Evolutionary conservation across 371 early-diverging fungal species (phyloP).

Genomic region (Apophysomyces variabilis): DNA sequence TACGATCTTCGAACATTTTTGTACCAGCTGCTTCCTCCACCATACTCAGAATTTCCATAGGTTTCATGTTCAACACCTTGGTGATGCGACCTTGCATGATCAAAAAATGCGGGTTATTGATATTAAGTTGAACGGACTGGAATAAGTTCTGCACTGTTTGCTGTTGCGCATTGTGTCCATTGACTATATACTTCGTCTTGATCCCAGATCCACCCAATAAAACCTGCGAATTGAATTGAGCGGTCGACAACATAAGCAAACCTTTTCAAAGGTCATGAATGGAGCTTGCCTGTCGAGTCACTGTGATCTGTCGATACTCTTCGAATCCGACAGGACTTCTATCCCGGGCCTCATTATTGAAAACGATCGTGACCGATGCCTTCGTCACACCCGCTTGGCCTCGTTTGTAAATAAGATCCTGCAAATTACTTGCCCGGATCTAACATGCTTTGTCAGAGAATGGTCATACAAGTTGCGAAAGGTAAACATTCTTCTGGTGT

Average conservation of each 20-base stretch:
- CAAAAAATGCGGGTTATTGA: conserved; percentile 98
- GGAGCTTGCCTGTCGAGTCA: conserved; percentile 89
- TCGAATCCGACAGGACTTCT: conserved; percentile 94
- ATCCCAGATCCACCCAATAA: conserved; percentile 74
- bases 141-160: conserved; percentile 91
- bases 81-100: conserved; percentile 99
- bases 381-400: conserved; percentile 97
- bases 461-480: not conserved
- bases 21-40: conserved; percentile 99
- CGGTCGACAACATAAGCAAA: not conserved
- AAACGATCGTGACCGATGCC: conserved; percentile 96
- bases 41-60: conserved; percentile 94
- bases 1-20: conserved; percentile 97
- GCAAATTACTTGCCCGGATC: conserved; percentile 93
- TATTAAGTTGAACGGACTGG: conserved; percentile 96
- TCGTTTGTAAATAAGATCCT: conserved; percentile 97
- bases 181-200: conserved; percentile 95
- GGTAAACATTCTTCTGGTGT: conserved; percentile 18
- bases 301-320: conserved; percentile 83
- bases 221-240: conserved; percentile 53
- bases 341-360: conserved; percentile 89
- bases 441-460: conserved; percentile 30
- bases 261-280: not conserved
- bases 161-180: conserved; percentile 92
- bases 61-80: conserved; percentile 99